phyloP scores from a whole-genome alignment of 495 filamentous ascomycete genomes.

The Xylaria cubensis region DNA sequence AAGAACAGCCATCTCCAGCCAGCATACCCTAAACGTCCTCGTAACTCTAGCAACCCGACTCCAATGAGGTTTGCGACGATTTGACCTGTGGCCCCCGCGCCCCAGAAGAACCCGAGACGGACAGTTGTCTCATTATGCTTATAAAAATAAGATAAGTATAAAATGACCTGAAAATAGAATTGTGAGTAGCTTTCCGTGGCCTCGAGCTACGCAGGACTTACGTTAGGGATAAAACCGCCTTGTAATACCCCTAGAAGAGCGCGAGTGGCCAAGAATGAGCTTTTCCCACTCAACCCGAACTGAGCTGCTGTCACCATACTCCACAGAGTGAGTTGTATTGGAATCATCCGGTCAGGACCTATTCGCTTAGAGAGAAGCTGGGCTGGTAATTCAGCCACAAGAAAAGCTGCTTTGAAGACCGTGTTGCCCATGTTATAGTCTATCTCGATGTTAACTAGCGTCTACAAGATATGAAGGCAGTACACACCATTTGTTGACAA shows the following conservation, averaged over 20 bases:
- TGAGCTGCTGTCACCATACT: conserved; percentile 72
- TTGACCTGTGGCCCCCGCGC: conserved; percentile 65
- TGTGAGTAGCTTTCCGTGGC: background rate
- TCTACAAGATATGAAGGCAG: background rate
- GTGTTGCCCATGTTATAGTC: conserved; percentile 77
- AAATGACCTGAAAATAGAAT: conserved; percentile 24
- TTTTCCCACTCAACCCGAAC: conserved; percentile 62
- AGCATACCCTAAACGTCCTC: conserved; percentile 59
- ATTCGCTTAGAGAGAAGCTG: conserved; percentile 75
- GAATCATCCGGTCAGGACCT: conserved; percentile 82
- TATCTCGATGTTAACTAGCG: conserved; percentile 29
- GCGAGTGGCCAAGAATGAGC: conserved; percentile 65
- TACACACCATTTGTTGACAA: conserved; percentile 68
- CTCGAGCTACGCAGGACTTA: conserved; percentile 19
- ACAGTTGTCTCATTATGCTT: conserved; percentile 47
- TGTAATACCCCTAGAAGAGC: conserved; percentile 72
- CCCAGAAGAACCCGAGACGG: conserved; percentile 62
- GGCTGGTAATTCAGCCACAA: conserved; percentile 74
- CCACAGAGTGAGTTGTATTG: conserved; percentile 78
- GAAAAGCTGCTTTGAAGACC: conserved; percentile 71
- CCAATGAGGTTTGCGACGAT: conserved; percentile 74
- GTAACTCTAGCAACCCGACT: conserved; percentile 72
- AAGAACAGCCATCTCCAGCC: conserved; percentile 80
- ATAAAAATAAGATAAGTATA: conserved; percentile 37
- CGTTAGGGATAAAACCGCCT: conserved; percentile 66